These are phyloP conservation scores for Clathrus columnatus DNA, from an alignment of 768 basidiomycete genomes.

Conservation along the genomic window DNA sequence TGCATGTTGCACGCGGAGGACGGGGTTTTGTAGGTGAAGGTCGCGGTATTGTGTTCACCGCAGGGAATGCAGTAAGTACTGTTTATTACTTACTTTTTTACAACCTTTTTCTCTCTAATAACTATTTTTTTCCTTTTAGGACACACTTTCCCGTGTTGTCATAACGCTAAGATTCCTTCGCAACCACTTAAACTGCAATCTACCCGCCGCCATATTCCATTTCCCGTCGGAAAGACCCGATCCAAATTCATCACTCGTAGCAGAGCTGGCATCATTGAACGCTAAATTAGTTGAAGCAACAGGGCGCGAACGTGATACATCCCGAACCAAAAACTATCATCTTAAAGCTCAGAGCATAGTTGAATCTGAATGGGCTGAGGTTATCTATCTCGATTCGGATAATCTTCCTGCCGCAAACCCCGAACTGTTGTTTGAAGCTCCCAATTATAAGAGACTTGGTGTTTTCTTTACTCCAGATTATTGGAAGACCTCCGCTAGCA, in stretches of 20 bases:
- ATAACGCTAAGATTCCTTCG: constrained; percentile 20
- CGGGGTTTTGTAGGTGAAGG: constrained; percentile 9
- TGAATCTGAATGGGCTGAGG: constrained; percentile 23
- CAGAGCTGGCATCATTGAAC: constrained; percentile 11
- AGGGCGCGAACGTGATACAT: constrained; percentile 19
- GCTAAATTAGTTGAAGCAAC: constrained; percentile 23
- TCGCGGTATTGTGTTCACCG: constrained; percentile 33
- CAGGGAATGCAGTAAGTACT: constrained; percentile 30
- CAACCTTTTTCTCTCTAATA: neutral
- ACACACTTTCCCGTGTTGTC: constrained; percentile 23
- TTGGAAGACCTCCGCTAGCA: constrained; percentile 28
- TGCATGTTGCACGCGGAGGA: constrained; percentile 4
- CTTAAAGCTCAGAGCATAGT: constrained; percentile 25
- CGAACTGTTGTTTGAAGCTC: constrained; percentile 27
- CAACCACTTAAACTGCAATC: constrained; percentile 15
- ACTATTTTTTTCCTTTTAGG: constrained; percentile 8
- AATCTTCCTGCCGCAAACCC: constrained; percentile 25
- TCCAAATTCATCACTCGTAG: constrained; percentile 19
- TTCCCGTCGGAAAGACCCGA: constrained; percentile 30
- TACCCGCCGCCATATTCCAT: constrained; percentile 27
- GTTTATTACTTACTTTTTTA: neutral
- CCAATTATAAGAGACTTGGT: constrained; percentile 28
- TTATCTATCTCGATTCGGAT: constrained; percentile 27
- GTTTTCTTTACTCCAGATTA: constrained; percentile 28
- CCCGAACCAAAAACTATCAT: constrained; percentile 26